These are phyloP conservation scores for Aspergillus uvarum DNA, from an alignment of 2,329 filamentous ascomycete genomes.

Conservation along the genomic window DNA sequence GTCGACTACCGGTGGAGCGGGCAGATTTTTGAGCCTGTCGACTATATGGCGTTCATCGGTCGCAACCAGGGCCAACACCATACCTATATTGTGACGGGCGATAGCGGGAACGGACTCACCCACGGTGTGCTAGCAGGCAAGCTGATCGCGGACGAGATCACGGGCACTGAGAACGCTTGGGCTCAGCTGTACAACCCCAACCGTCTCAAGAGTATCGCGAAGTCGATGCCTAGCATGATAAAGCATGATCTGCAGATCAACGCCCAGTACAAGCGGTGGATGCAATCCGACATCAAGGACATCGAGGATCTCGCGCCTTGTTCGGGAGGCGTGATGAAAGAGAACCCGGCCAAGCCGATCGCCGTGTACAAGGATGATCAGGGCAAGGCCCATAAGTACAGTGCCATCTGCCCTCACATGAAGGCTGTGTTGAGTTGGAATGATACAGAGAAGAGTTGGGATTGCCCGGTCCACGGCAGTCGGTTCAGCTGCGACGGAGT, in stretches of 20 bases:
- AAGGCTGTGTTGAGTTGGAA: constrained; percentile 60
- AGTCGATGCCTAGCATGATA: constrained; percentile 49
- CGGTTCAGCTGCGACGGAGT: constrained; percentile 46
- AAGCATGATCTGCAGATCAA: constrained; percentile 57
- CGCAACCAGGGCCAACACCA: constrained; percentile 54
- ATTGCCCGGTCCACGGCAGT: constrained; percentile 53
- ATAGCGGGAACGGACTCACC: constrained; percentile 59
- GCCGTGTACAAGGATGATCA: constrained; percentile 59
- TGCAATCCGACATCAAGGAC: constrained; percentile 56
- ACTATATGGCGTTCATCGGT: constrained; percentile 58
- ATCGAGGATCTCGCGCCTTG: constrained; percentile 56
- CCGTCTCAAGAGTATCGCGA: constrained; percentile 47
- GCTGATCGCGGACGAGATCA: constrained; percentile 56
- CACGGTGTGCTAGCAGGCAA: constrained; percentile 55
- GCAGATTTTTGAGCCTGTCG: constrained; percentile 57
- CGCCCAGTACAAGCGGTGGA: constrained; percentile 55
- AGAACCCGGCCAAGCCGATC: constrained; percentile 47
- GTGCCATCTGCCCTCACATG: constrained; percentile 57
- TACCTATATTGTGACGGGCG: constrained; percentile 57
- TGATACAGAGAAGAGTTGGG: constrained; percentile 52
- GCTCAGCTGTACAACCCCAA: constrained; percentile 52
- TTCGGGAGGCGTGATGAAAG: constrained; percentile 55
- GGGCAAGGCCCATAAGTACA: constrained; percentile 52
- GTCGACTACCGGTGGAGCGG: constrained; percentile 60
- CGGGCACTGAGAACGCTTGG: constrained; percentile 52